Conservation (phyloP, 2,329 filamentous ascomycete genomes). For the Pestalotiopsis sp. region DNA sequence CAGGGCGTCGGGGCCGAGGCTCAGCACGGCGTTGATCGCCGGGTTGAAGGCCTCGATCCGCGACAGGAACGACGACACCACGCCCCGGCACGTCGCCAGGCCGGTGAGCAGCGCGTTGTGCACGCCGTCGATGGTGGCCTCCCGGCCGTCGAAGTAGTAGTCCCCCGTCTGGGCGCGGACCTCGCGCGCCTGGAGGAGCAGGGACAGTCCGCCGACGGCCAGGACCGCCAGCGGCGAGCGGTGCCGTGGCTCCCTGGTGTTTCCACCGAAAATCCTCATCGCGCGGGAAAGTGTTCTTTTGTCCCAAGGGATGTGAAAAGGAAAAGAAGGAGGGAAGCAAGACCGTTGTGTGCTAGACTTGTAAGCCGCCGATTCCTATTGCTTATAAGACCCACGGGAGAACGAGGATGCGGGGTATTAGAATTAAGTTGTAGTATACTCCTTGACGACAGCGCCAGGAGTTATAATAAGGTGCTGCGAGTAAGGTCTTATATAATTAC, state of each 20-base stretch:
- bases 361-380: background rate
- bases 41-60: slow-evolving; percentile 61
- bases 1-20: slow-evolving; percentile 47
- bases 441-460: background rate
- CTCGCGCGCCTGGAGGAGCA: background rate
- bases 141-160: slow-evolving; percentile 51
- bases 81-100: slow-evolving; percentile 53
- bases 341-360: background rate
- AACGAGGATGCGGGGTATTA: background rate
- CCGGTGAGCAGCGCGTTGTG: slow-evolving; percentile 57
- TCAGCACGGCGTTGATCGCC: slow-evolving; percentile 58
- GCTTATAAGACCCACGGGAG: background rate
- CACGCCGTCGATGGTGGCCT: slow-evolving; percentile 60
- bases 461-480: background rate
- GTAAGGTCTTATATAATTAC: background rate
- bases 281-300: too few relatives aligned
- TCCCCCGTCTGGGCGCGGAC: background rate
- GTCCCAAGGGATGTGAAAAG: too few relatives aligned
- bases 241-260: background rate
- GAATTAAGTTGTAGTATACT: background rate
- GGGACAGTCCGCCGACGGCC: background rate
- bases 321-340: background rate
- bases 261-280: background rate
- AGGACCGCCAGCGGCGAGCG: background rate
- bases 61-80: slow-evolving; percentile 57